Evolutionary conservation across 345 rosid species (phyloP).

Genomic region (Eucalyptus decipiens): DNA sequence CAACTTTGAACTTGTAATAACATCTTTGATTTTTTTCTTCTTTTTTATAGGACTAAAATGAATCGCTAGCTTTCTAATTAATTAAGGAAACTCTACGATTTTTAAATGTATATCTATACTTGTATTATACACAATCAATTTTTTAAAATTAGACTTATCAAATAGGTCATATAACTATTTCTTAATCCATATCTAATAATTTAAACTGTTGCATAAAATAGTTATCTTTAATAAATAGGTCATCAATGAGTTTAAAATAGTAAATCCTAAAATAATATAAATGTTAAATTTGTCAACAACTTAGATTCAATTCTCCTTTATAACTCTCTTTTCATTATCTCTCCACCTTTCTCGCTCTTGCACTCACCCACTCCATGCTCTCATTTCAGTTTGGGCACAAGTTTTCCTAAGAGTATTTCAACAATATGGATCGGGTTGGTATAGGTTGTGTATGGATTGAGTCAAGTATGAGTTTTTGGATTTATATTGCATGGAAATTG

Average conservation of each 20-base stretch:
- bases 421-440: not conserved
- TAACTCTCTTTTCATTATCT: not conserved
- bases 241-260: too few species aligned
- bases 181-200: not conserved
- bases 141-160: not conserved
- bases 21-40: not conserved
- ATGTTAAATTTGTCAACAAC: not conserved
- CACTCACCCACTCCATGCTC: not conserved
- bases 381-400: not conserved
- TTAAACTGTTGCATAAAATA: too few species aligned
- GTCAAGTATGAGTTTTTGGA: not conserved
- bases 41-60: not conserved
- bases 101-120: not conserved
- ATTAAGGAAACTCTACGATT: not conserved
- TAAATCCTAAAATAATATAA: too few species aligned
- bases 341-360: fast-evolving
- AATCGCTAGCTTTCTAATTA: not conserved
- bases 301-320: too few species aligned
- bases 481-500: not conserved
- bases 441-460: not conserved
- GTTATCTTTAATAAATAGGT: too few species aligned
- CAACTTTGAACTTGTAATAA: fast-evolving
- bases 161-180: not conserved
- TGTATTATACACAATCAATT: not conserved
- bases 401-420: too few species aligned